Conservation (phyloP, 202 grass and related monocot species). For the Zoysia matrella region DNA sequence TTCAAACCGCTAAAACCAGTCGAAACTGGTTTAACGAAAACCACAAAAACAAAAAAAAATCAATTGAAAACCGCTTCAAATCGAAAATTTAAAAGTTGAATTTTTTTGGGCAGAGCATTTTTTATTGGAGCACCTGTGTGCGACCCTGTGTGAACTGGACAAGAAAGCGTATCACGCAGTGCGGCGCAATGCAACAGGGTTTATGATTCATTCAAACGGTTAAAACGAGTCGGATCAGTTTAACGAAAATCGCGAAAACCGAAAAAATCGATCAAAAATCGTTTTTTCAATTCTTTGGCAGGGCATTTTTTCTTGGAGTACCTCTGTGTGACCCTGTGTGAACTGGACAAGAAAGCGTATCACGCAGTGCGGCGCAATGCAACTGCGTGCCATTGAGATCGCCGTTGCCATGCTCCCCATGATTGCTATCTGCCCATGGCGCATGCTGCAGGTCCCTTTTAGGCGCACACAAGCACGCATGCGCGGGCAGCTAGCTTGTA, state of each 20-base stretch:
- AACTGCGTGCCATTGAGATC: neutral
- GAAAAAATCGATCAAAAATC: too few relatives aligned
- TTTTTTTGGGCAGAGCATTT: too few relatives aligned
- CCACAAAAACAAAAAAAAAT: too few relatives aligned
- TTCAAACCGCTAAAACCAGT: too few relatives aligned
- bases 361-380: neutral
- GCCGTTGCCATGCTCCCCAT: neutral
- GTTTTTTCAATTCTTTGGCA: too few relatives aligned
- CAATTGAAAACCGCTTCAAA: too few relatives aligned
- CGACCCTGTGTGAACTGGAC: slow-evolving; percentile 25
- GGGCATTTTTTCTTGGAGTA: too few relatives aligned
- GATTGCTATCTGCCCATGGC: slow-evolving; percentile 16
- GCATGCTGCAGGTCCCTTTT: slow-evolving; percentile 2
- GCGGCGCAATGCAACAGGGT: neutral
- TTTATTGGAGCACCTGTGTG: neutral
- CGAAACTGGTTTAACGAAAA: too few relatives aligned
- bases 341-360: neutral
- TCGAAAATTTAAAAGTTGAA: too few relatives aligned
- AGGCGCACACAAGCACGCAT: neutral
- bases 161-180: neutral
- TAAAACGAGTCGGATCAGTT: too few relatives aligned
- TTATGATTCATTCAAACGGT: too few relatives aligned
- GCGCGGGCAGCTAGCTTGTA: slow-evolving; percentile 37
- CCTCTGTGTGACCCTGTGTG: slow-evolving; percentile 3
- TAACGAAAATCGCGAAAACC: too few relatives aligned